These are phyloP conservation scores for Centella asiatica DNA, from an alignment of 129 eudicot genomes.

Conservation along the genomic window DNA sequence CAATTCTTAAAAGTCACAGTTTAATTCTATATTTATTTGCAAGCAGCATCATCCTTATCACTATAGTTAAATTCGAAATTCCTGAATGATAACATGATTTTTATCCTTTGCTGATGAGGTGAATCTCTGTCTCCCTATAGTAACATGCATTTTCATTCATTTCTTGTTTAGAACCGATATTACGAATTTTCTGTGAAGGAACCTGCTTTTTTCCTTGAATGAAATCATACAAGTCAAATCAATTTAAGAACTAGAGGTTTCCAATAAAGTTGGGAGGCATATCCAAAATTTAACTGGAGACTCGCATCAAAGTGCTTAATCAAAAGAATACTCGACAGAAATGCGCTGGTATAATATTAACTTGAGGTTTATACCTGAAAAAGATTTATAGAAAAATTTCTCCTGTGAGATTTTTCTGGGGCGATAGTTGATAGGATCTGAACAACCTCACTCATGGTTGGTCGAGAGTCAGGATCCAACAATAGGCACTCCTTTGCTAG, in stretches of 20 bases:
- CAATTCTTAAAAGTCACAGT: background rate
- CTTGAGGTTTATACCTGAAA: constrained; percentile 38
- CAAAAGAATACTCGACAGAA: background rate
- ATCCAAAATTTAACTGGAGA: too few species aligned
- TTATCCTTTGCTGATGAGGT: background rate
- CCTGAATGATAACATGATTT: background rate
- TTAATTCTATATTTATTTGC: background rate
- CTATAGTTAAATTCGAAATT: background rate
- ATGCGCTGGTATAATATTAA: too few species aligned
- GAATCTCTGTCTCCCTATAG: too few species aligned
- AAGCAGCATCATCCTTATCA: background rate
- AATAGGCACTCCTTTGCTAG: constrained; percentile 91
- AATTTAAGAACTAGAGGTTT: too few species aligned
- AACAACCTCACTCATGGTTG: constrained; percentile 92
- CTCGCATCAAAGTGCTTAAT: too few species aligned
- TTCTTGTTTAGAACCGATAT: too few species aligned
- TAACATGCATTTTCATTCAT: too few species aligned
- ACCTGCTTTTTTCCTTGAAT: too few species aligned
- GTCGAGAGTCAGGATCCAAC: constrained; percentile 94
- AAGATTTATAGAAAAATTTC: constrained; percentile 44
- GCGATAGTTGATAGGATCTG: constrained; percentile 84
- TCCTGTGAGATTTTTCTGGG: constrained; percentile 64
- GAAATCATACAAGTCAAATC: too few species aligned
- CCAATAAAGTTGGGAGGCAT: too few species aligned
- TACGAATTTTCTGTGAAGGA: too few species aligned